Evolutionary conservation across 768 basidiomycete species (phyloP).

Genomic region (Calocybe gangraenosa): DNA sequence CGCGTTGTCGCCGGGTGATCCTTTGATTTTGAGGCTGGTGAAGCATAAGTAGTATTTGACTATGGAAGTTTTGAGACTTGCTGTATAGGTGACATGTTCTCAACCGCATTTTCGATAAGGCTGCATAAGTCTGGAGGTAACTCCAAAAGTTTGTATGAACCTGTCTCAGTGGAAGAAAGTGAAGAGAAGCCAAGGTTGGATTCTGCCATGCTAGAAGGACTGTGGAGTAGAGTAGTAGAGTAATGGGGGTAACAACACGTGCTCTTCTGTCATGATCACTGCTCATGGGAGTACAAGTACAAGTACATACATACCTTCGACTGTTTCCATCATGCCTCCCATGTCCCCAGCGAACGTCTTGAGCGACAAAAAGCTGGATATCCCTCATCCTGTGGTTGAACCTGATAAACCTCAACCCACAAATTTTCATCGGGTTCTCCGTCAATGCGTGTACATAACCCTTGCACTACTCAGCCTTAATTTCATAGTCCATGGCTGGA

Average conservation of each 20-base stretch:
- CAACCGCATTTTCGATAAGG: constrained; percentile 51
- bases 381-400: constrained; percentile 9
- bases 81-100: constrained; percentile 27
- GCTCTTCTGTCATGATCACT: no score
- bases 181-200: constrained; percentile 51
- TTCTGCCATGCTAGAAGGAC: constrained; percentile 40
- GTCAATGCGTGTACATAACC: neutral
- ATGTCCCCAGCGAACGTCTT: constrained; percentile 15
- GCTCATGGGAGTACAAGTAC: no score
- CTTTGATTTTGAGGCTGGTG: constrained; percentile 78
- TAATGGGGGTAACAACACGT: no score
- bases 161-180: constrained; percentile 40
- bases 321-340: constrained; percentile 12
- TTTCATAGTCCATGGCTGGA: constrained; percentile 1
- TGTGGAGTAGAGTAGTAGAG: no score
- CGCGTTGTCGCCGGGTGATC: constrained; percentile 76
- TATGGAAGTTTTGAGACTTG: constrained; percentile 16
- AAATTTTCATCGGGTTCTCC: neutral
- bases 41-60: constrained; percentile 11
- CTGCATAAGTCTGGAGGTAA: constrained; percentile 66
- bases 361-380: constrained; percentile 9
- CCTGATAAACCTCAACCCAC: neutral
- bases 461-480: constrained; percentile 11
- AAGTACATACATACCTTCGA: neutral
- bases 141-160: constrained; percentile 67